Base-by-base conservation (phyloP, 108 stramenopile species). In the Aurantiochytrium sp. region DNA sequence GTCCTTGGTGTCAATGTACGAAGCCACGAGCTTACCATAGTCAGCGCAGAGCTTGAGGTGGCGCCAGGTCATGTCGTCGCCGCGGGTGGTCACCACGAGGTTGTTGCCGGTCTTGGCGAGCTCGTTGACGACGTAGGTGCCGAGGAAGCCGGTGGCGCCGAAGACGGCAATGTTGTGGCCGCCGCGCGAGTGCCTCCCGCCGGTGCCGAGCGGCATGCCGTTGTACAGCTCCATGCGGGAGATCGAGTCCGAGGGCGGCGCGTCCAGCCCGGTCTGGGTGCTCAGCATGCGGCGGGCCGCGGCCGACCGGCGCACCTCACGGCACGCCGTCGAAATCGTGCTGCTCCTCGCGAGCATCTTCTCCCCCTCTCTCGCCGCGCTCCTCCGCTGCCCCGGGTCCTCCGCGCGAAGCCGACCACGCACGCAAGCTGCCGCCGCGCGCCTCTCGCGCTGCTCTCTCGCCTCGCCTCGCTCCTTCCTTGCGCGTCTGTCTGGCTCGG, bases 91-190 rank as follows among this genome's bases (percentile, higher is more conserved):
- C 58, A 98, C 90, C 91, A 96, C 58, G 72, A 42, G 4, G 16
- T 45, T 35, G 44, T 29, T 90, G 88, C 96, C 96, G 94, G 71
- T 28, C 19, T 8, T 5, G 25, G 21, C 87, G 58, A 87, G 87
- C 4, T 72, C 87, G 53, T 90, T 88, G 28, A 90, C 90, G 45
- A 97, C 96, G 89, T 96, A 97, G 21, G 96, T 94, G 53, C 98
- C 98, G 58, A 98, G 92, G 89, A 98, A 98, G 35, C 98, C 98
- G 55, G 95, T 95, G 25, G 96, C 97, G 29, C 98, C 98, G 90
- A 98, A 98, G 45, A 97, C 90, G 21, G 95, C 95, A 18, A 97
- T 95, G 87, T 93, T 95, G 69, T 96, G 60, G 42, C 94, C 97
- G 43, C 95, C 95, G 42, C 89, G 89, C 5, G 89, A 90, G 87